Evolutionary conservation across 345 rosid species (phyloP).

Genomic region (Citrus maxima): DNA sequence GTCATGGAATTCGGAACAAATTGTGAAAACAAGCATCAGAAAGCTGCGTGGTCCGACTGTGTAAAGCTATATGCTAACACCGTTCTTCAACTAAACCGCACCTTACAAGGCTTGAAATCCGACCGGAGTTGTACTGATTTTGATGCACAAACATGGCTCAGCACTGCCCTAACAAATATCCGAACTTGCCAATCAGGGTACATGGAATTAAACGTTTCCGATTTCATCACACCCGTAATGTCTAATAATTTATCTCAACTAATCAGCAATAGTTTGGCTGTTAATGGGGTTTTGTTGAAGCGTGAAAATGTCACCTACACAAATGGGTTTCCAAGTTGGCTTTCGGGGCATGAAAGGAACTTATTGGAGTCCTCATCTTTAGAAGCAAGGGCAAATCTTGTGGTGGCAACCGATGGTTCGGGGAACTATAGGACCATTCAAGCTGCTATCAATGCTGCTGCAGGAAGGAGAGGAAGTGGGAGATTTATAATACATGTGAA

Average conservation of each 20-base stretch:
- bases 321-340: slow-evolving; percentile 43
- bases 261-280: slow-evolving; percentile 61
- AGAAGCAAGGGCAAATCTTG: slow-evolving; percentile 33
- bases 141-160: slow-evolving; percentile 89
- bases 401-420: slow-evolving; percentile 66
- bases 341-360: slow-evolving; percentile 33
- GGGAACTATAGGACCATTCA: slow-evolving; percentile 54
- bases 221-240: slow-evolving; percentile 41
- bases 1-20: slow-evolving; percentile 22
- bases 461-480: slow-evolving; percentile 42
- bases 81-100: slow-evolving; percentile 56
- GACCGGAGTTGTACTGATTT: slow-evolving; percentile 36
- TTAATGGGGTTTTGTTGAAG: slow-evolving; percentile 43
- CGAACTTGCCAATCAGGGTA: slow-evolving; percentile 65
- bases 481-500: slow-evolving; percentile 71
- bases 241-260: slow-evolving; percentile 45
- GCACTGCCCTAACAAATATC: slow-evolving; percentile 75
- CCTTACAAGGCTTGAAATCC: slow-evolving; percentile 35
- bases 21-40: slow-evolving; percentile 30
- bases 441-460: slow-evolving; percentile 61
- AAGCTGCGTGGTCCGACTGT: slow-evolving; percentile 61
- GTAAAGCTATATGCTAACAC: slow-evolving; percentile 54
- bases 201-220: slow-evolving; percentile 55
- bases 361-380: slow-evolving; percentile 28
- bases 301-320: slow-evolving; percentile 10